Conservation (phyloP, 306 rosid species). For the Lagenaria siceraria region DNA sequence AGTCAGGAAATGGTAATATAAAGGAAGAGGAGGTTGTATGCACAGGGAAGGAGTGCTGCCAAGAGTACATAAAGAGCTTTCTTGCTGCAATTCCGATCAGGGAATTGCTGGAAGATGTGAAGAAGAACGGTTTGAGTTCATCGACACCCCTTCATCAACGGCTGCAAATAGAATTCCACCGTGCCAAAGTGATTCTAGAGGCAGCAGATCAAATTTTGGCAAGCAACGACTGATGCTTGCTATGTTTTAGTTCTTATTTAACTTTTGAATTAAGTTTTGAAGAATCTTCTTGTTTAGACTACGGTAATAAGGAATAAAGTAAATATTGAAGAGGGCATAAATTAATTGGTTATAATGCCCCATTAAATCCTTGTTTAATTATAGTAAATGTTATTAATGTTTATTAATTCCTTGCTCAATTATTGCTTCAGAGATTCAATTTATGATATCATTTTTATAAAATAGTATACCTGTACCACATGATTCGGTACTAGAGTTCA, state of each 20-base stretch:
- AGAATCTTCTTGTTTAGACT: background rate
- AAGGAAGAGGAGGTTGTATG: constrained; percentile 22
- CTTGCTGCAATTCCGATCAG: constrained; percentile 28
- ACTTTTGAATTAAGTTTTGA: background rate
- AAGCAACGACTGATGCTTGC: background rate
- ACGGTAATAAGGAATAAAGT: background rate
- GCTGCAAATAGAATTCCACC: constrained; percentile 27
- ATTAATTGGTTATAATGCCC: constrained; percentile 8
- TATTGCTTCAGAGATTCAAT: background rate
- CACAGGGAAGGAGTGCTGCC: constrained; percentile 24
- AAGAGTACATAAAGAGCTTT: constrained; percentile 25
- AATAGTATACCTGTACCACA: background rate
- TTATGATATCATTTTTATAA: background rate
- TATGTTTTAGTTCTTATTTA: background rate
- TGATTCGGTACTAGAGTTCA: background rate
- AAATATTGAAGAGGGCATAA: background rate
- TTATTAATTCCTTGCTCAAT: background rate
- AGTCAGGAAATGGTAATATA: background rate
- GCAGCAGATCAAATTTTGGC: constrained; percentile 1
- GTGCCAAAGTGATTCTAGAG: constrained; percentile 1
- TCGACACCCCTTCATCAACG: constrained; percentile 19
- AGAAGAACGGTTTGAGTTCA: constrained; percentile 21
- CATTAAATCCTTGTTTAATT: background rate
- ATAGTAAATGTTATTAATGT: background rate
- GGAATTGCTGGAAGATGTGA: constrained; percentile 22